phyloP scores from a whole-genome alignment of 352 stramenopile genomes.

The Phytopythium oedochilum region DNA sequence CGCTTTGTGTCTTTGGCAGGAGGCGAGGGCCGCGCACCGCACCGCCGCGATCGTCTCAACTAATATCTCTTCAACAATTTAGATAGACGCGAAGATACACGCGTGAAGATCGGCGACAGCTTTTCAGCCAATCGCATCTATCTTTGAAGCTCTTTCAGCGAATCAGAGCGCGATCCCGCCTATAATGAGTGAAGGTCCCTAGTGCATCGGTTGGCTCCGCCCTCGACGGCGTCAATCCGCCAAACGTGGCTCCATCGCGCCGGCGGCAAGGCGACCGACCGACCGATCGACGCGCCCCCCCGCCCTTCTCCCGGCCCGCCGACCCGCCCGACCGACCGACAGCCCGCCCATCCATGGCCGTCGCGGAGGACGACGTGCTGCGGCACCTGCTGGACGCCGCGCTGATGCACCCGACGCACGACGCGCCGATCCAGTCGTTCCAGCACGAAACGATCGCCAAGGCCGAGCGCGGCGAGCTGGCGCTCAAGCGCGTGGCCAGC shows the following conservation, averaged over 20 bases:
- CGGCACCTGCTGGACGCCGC: conserved; percentile 49
- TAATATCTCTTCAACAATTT: neutral
- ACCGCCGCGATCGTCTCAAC: neutral
- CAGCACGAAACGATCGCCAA: conserved; percentile 67
- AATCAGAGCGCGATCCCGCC: neutral
- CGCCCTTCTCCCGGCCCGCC: neutral
- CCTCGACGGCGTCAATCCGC: neutral
- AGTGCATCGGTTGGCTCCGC: neutral
- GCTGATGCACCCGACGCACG: conserved; percentile 42
- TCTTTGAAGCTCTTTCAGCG: neutral
- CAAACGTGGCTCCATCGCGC: neutral
- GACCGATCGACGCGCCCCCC: too few species aligned
- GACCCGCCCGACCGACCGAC: too few species aligned
- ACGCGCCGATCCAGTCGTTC: conserved; percentile 53
- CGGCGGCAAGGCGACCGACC: too few species aligned
- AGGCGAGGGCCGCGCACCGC: neutral
- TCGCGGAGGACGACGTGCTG: conserved; percentile 57
- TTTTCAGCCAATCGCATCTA: neutral
- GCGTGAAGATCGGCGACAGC: neutral
- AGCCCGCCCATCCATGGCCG: conserved; percentile 9
- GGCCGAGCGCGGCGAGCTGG: conserved; percentile 45
- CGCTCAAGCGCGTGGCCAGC: conserved; percentile 62
- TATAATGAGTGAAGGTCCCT: neutral
- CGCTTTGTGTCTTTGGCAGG: neutral
- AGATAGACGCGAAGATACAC: neutral